Evolutionary conservation across 352 stramenopile genomes (phyloP).

Genomic region (Phytophthora meadii): DNA sequence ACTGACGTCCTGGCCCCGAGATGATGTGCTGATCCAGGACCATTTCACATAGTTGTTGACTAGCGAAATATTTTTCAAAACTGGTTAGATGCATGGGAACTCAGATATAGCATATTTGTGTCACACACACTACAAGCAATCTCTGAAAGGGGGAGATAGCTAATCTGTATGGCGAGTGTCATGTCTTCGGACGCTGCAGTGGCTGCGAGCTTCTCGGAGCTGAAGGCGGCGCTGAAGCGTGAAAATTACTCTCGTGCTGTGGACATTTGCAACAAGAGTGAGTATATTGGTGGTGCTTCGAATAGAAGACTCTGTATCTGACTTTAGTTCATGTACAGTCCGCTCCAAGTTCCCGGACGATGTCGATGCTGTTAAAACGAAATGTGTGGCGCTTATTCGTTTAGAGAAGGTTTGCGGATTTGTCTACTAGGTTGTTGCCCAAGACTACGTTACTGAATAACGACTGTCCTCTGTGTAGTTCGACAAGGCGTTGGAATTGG

Average conservation of each 20-base stretch:
- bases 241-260: slow-evolving; percentile 84
- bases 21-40: neutral
- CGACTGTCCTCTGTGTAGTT: slow-evolving; percentile 46
- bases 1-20: slow-evolving; percentile 1
- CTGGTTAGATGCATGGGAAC: too few relatives aligned
- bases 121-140: too few relatives aligned
- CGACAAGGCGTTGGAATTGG: slow-evolving; percentile 85
- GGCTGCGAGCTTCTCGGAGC: slow-evolving; percentile 74
- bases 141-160: too few relatives aligned
- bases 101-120: too few relatives aligned
- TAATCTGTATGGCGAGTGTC: slow-evolving; percentile 19
- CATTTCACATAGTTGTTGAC: neutral
- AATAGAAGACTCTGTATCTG: slow-evolving; percentile 9
- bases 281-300: neutral
- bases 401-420: slow-evolving; percentile 64
- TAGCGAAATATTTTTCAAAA: neutral
- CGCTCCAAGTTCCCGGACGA: slow-evolving; percentile 77
- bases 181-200: slow-evolving; percentile 24
- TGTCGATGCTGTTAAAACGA: slow-evolving; percentile 79
- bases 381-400: slow-evolving; percentile 84
- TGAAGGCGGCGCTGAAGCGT: slow-evolving; percentile 73
- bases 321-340: slow-evolving; percentile 44
- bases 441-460: neutral
- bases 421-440: neutral
- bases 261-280: slow-evolving; percentile 91